Percentiles rank a stretch among this genome's conserved stretches.
Evolutionary conservation across 305 asterid species (phyloP).

Genomic region (Fraxinus baroniana): DNA sequence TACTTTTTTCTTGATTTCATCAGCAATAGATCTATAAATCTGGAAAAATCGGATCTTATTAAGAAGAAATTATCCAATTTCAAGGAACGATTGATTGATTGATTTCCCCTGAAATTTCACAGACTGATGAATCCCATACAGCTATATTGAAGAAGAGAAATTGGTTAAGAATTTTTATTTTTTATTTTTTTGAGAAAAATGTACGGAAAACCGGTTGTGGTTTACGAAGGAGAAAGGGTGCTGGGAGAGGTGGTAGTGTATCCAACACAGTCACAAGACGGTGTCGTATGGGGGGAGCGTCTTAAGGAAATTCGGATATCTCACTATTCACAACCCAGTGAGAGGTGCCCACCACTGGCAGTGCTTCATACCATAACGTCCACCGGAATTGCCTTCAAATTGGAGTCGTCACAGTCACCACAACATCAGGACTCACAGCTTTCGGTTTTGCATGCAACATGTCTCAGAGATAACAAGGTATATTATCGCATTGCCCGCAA

Average conservation of each 20-base stretch:
- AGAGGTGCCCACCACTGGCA: conserved; percentile 93
- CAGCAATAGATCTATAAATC: conserved; percentile 40
- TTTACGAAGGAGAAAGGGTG: conserved; percentile 70
- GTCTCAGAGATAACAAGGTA: conserved; percentile 98
- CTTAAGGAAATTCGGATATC: conserved; percentile 68
- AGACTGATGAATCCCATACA: background rate
- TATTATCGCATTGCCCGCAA: conserved; percentile 39
- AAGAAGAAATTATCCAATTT: conserved; percentile 25
- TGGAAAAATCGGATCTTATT: conserved; percentile 43
- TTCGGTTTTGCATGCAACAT: conserved; percentile 72
- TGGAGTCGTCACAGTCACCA: conserved; percentile 57
- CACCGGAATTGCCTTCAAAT: conserved; percentile 65
- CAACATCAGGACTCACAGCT: conserved; percentile 68
- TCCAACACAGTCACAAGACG: conserved; percentile 37
- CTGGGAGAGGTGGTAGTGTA: conserved; percentile 82
- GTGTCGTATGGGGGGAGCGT: conserved; percentile 49
- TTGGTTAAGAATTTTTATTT: conserved; percentile 19
- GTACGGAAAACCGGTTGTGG: conserved; percentile 46
- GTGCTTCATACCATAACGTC: conserved; percentile 74
- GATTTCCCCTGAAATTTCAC: conserved; percentile 33
- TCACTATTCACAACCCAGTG: conserved; percentile 77
- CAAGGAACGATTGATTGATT: conserved; percentile 30
- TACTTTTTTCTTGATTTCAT: conserved; percentile 17
- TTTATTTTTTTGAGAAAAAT: conserved; percentile 25
- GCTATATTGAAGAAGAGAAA: conserved; percentile 32